These are phyloP conservation scores for Penicillium maclennaniae DNA, from an alignment of 495 filamentous ascomycete species.

Conservation along the genomic window DNA sequence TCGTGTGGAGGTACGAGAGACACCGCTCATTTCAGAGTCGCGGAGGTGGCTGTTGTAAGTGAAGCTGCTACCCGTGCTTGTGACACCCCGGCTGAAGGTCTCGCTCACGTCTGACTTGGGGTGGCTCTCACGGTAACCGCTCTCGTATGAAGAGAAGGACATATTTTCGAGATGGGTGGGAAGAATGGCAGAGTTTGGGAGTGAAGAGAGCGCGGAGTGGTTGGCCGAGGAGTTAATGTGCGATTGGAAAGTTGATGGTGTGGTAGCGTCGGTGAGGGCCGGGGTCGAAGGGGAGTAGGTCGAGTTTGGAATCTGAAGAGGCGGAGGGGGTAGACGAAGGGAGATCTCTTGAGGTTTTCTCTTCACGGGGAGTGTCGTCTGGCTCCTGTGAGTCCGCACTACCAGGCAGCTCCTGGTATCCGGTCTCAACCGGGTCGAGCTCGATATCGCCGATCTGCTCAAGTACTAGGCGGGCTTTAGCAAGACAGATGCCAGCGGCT, in stretches of 20 bases:
- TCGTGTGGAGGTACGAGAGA: constrained; percentile 80
- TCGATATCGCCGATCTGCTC: constrained; percentile 94
- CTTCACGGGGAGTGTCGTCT: constrained; percentile 16
- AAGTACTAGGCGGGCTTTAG: constrained; percentile 78
- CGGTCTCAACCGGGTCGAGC: constrained; percentile 55
- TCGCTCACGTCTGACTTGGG: constrained; percentile 36
- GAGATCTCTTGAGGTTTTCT: constrained; percentile 26
- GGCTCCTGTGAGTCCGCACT: constrained; percentile 9
- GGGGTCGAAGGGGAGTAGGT: constrained; percentile 37
- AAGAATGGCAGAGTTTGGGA: constrained; percentile 30
- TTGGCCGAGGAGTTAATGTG: constrained; percentile 20
- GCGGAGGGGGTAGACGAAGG: constrained; percentile 39
- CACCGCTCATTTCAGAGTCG: constrained; percentile 75
- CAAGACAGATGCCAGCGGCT: constrained; percentile 84
- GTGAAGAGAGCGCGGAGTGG: constrained; percentile 21
- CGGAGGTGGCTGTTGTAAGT: constrained; percentile 71
- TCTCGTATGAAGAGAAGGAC: constrained; percentile 29
- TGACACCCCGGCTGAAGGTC: constrained; percentile 39
- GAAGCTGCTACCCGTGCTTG: constrained; percentile 61
- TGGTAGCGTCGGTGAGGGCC: constrained; percentile 39
- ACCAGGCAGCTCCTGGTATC: constrained; percentile 8
- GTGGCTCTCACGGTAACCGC: constrained; percentile 25
- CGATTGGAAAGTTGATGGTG: constrained; percentile 42
- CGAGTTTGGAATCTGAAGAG: constrained; percentile 36
- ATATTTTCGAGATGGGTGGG: constrained; percentile 36